Evolutionary conservation across 495 filamentous ascomycete species (phyloP).

Genomic region (Penicillium flavigenum): DNA sequence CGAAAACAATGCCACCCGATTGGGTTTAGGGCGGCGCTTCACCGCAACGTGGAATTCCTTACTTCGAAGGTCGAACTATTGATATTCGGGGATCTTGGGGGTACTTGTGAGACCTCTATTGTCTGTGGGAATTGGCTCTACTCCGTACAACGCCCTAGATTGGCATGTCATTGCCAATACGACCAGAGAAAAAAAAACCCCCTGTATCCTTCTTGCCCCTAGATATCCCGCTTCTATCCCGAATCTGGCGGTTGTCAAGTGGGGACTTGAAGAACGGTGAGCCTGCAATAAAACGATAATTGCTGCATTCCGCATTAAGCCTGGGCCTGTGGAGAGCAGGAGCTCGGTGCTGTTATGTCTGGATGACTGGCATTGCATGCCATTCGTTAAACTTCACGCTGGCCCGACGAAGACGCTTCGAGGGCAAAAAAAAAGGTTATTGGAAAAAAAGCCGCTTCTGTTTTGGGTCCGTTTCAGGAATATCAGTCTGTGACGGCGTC

Average conservation of each 20-base stretch:
- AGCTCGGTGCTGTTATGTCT: not conserved
- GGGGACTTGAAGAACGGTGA: conserved; percentile 11
- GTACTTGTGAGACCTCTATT: not conserved
- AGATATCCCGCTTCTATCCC: not conserved
- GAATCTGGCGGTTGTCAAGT: conserved; percentile 8
- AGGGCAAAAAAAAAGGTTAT: conserved; percentile 4
- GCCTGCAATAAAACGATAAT: conserved; percentile 5
- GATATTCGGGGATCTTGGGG: not conserved
- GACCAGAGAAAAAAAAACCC: not conserved
- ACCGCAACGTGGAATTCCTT: conserved; percentile 32
- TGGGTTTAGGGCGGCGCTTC: conserved; percentile 31
- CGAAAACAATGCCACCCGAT: conserved; percentile 28
- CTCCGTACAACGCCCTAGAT: not conserved
- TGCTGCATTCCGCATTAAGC: not conserved
- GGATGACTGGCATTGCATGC: not conserved
- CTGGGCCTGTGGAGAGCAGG: not conserved
- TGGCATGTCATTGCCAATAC: not conserved
- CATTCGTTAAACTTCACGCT: not conserved
- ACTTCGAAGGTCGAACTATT: conserved; percentile 7
- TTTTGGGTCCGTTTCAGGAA: conserved; percentile 27
- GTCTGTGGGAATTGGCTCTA: not conserved
- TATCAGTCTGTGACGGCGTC: conserved; percentile 15
- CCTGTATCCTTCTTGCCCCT: not conserved
- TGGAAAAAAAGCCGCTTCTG: conserved; percentile 45
- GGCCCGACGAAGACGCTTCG: not conserved